A percentile compares a stretch with the other conserved stretches of the same genome.
phyloP scores from a whole-genome alignment of 2,329 filamentous ascomycete species.

The Aspergillus cejpii region DNA sequence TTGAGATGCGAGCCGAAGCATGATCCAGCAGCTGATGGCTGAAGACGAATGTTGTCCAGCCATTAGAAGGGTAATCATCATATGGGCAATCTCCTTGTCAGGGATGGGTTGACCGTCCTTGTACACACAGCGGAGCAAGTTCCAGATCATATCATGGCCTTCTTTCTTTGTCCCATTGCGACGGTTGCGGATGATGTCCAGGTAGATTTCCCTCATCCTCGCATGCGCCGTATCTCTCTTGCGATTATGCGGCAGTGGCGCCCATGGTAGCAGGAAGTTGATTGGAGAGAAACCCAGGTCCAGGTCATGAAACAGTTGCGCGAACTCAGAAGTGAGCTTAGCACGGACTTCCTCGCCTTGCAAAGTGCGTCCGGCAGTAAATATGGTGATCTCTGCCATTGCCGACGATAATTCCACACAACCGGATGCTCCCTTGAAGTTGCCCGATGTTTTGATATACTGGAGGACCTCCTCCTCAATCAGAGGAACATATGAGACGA shows the following conservation, averaged over 20 bases:
- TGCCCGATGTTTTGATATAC: constrained; percentile 49
- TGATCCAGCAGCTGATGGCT: constrained; percentile 69
- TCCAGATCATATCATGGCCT: constrained; percentile 64
- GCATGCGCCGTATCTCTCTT: constrained; percentile 63
- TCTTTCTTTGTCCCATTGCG: constrained; percentile 43
- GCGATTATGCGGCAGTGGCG: constrained; percentile 68
- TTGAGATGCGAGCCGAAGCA: constrained; percentile 63
- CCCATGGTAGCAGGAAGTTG: constrained; percentile 78
- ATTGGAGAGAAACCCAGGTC: constrained; percentile 72
- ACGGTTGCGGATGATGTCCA: constrained; percentile 61
- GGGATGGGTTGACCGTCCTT: constrained; percentile 64
- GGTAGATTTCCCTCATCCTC: constrained; percentile 65
- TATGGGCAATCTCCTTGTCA: constrained; percentile 70
- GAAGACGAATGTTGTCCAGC: constrained; percentile 76
- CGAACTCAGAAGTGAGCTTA: constrained; percentile 64
- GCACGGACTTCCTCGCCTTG: constrained; percentile 70
- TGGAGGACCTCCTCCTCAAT: constrained; percentile 62
- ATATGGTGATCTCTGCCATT: constrained; percentile 73
- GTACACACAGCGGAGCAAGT: constrained; percentile 69
- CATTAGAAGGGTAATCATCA: constrained; percentile 84
- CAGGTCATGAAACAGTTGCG: constrained; percentile 70
- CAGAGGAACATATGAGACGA: constrained; percentile 67
- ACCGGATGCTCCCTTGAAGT: constrained; percentile 56
- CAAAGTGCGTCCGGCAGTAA: constrained; percentile 68
- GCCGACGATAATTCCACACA: constrained; percentile 57